Evolutionary conservation across 306 rosid genomes (phyloP).

Genomic region (Corylus heterophylla): DNA sequence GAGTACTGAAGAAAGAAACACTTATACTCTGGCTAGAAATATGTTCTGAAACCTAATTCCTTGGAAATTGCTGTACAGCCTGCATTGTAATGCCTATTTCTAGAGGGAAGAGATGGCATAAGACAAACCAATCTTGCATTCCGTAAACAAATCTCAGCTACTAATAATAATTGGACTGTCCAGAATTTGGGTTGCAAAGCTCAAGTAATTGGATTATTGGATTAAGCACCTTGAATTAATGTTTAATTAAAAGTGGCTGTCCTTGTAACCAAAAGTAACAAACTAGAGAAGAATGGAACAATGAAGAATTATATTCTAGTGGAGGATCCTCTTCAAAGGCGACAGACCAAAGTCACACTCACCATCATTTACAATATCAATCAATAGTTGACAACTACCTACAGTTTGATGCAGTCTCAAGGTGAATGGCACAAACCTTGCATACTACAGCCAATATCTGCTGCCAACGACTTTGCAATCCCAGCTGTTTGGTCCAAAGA

Average conservation of each 20-base stretch:
- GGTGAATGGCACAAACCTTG: slow-evolving; percentile 59
- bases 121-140: background rate
- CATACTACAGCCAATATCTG: slow-evolving; percentile 54
- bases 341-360: background rate
- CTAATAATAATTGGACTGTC: background rate
- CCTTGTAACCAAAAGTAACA: background rate
- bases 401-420: slow-evolving; percentile 1
- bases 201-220: background rate
- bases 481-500: slow-evolving; percentile 64
- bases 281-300: background rate
- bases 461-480: slow-evolving; percentile 60
- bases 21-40: slow-evolving; percentile 6
- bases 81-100: background rate
- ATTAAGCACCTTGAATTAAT: background rate
- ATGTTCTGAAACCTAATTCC: background rate
- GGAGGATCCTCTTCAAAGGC: background rate
- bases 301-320: background rate
- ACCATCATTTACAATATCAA: background rate
- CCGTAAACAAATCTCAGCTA: background rate
- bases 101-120: background rate
- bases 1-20: slow-evolving; percentile 3
- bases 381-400: background rate
- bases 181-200: background rate
- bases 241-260: background rate
- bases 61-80: background rate